Evolutionary conservation across 2,329 filamentous ascomycete genomes (phyloP), one percentile per base, ranked within the genome.

Genomic region (Akanthomyces lecanii): DNA sequence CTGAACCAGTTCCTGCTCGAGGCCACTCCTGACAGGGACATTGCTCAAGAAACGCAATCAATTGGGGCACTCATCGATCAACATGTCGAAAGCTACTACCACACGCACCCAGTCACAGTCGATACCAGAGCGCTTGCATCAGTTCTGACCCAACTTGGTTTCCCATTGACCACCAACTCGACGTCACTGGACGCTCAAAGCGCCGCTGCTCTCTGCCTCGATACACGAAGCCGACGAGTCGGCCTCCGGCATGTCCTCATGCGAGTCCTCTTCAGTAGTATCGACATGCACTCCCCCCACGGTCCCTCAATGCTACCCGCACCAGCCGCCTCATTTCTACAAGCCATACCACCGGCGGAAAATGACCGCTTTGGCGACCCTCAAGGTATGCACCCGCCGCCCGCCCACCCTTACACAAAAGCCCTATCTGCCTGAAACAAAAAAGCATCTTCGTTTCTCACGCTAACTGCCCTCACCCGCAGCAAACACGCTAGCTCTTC

Each of bases 51-150:
- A 51, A 63, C 79, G 6, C 65, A 69, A 4, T 69, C 74, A 0
- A 62, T 79, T 3, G 69, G 70, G 1, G 67, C 72, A 5, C 71
- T 78, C 5, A 71, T 80, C 12, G 70, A 73, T 33, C 71, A 76
- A 44, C 78, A 81, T 64, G 74, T 78, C 45, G 72, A 78, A 60
- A 73, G 69, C 58, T 67, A 78, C 56, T 80, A 79, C 56, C 75
- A 77, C 60, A 52, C 66, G 0, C 64, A 70, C 0, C 69, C 69
- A 0, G 63, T 74, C 4, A 63, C 68, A 0, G 47, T 52, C 5
- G 67, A 66, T 61, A 10, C 55, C 0, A 62, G 63, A 14, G 53
- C 62, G 3, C 67, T 77, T 8, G 62, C 66, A n/a, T 44, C 69
- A 25, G 62, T 64, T 8, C 47, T 60, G 2, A 21, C 23, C 11